Base-by-base conservation (phyloP, 2,329 filamentous ascomycete species). In the Paraphaeosphaeria minitans region DNA sequence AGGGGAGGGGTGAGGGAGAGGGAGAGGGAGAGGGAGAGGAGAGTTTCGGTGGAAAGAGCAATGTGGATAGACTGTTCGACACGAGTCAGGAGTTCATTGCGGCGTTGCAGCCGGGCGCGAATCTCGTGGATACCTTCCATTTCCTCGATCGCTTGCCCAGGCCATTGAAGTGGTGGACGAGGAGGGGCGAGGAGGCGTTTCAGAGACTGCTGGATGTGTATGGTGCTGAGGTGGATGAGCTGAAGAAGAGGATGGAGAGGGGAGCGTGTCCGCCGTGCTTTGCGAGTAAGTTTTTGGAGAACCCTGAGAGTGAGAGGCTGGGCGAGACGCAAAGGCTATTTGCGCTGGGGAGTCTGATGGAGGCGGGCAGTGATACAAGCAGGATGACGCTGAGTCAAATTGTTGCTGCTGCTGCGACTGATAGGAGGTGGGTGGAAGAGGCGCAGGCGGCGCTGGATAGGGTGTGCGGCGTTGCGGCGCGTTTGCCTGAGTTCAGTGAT, bases 261-360 rank as follows among this genome's bases (percentile, higher is more conserved):
- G 78, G 79, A 0, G 64, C 58, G 2, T 71, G 78, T 1, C 76
- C 74, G 0, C 65, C 74, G 0, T 82, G 79, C 24, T 83, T 84
- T 27, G 78, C 78, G 0, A 79, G 74, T 1, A 75, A 81, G 5
- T 74, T 83, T 8, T 62, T 82, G 0, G 65, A 78, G 13, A 56
- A 59, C 9, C 75, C 81, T 14, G 68, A 74, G 0, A 59, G 55
- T 9, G 29, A 39, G 50, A 58, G 58, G 42, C 46, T 67, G 37
- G 60, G 58, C 4, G 49, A 63, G 16, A 63, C 60, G 39, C 81
- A 83, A 45, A 70, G 79, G 31, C 61, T 75, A 9, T 74, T 73
- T 58, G 63, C 69, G 3, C 60, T 73, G 9, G 71, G 73, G 4
- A 69, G 61, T 60, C 53, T 74, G 37, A 66, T 71, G 56, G 70